These are phyloP conservation scores for Ophiostoma tasmaniense DNA, from an alignment of 2,329 filamentous ascomycete genomes.

Conservation along the genomic window DNA sequence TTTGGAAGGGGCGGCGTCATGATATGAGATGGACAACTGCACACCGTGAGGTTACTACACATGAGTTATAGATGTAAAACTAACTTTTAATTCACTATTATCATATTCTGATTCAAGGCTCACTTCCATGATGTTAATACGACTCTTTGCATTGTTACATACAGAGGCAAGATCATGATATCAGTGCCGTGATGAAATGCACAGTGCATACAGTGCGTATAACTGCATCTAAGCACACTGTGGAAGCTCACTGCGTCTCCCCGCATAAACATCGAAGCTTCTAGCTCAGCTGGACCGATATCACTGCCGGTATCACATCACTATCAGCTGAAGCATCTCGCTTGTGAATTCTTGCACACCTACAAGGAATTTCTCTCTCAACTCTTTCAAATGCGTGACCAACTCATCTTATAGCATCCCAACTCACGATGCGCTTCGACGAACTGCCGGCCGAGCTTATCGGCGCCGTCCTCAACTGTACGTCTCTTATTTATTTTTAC, in stretches of 20 bases:
- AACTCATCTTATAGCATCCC: background rate
- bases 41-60: background rate
- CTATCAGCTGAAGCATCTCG: background rate
- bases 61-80: background rate
- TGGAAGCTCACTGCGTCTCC: background rate
- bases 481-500: background rate
- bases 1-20: background rate
- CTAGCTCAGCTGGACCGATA: background rate
- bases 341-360: background rate
- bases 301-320: background rate
- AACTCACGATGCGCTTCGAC: background rate
- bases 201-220: background rate
- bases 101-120: background rate
- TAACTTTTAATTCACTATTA: no score
- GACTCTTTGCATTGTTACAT: no score
- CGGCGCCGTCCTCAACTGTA: conserved; percentile 2
- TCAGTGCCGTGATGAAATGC: background rate
- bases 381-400: background rate
- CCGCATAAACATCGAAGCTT: conserved; percentile 8
- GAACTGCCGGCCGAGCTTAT: conserved; percentile 6
- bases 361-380: background rate
- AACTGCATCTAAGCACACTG: background rate
- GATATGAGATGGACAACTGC: background rate
- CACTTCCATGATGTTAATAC: no score
- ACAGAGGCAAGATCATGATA: background rate